Evolutionary conservation across 371 early-diverging fungal genomes (phyloP), one percentile per base, ranked within the genome.

Genomic region (Mucor racemosus): DNA sequence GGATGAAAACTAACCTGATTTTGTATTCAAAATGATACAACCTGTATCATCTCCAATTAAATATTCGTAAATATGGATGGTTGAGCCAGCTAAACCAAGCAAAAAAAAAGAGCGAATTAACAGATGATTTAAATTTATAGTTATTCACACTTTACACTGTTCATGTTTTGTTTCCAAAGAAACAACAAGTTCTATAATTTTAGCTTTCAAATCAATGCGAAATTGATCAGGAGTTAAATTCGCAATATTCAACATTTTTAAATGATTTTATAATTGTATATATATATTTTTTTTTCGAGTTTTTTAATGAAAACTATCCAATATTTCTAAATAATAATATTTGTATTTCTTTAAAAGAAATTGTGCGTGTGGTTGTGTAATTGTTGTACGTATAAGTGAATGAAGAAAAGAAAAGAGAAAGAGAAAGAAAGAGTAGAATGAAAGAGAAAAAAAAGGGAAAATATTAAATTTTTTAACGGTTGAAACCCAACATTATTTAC

Each of bases 41-140:
- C 74, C 76, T 62, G 76, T 66, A 13, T 66, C 46, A 62, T 76
- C 76, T 15, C 62, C 76, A 15, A 76, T 64, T 15, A 76, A 42
- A 21, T 76, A 70, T 21, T 76, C 76, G 33, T 64, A 68, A 44
- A 76, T 64, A 0, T 33, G 60, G 26, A 76, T 50, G 1, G 26
- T 54, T 11, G 57, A 44, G 33, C 17, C 46, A 35, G 44, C 65
- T 64, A 64, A 10, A 60, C 14, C 19, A 44, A 42, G 15, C 33
- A 60, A 13, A 48, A 48, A 31, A 60, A 13, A 48, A 48, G 31
- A 11, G 38, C 5, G 5, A 38, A 11, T 38, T 38, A 38, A 11
- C 38, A 17, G n/a, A 17, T 17, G n/a, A 26, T 26, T 26, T 5
- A 31, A 5, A 5, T 35, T 9, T 15, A 15, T 3, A 31, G 54